Base-by-base conservation (phyloP, 2,329 filamentous ascomycete species). In the Stagonosporopsis chrysanthemi region DNA sequence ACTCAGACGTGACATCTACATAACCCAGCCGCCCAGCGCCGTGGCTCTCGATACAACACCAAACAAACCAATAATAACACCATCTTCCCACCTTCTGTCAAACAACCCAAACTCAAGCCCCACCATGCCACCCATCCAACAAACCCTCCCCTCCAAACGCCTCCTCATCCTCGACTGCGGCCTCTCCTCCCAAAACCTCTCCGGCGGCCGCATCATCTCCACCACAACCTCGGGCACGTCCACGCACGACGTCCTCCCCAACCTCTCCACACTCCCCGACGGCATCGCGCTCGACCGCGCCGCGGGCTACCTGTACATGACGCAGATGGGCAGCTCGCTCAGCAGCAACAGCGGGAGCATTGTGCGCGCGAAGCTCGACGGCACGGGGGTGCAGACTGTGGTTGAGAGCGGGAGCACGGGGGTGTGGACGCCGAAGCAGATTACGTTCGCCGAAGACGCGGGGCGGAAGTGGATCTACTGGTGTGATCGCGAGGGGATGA, bases 341-440 rank as follows among this genome's bases (percentile, higher is more conserved):
- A 29, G 52, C 7, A 33, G 52, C 2, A 74, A 75, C 26, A 77
- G 82, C 55, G 82, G 82, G 14, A 71, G 74, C 2, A 71, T 85
- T 5, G 71, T 73, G 59, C 79, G 77, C 2, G 72, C 77, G n/a
- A 78, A 79, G 22, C 67, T 84, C 1, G 81, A 86, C 48, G 85
- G 86, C 0, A 76, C 62, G 11, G 72, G 83, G 40, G 61, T 81
- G 5, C 63, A 69, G 9, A 74, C 74, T 0, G 67, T 87, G 1
- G 68, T 87, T 0, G 61, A 78, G 0, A 42, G 58, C 0, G 83
- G 84, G 0, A 36, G 15, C 19, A 22, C 15, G 1, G 42, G 62
- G 0, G 48, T 61, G 2, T 51, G 57, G 39, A 88, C 85, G 0
- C 79, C 79, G 0, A 81, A 82, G 50, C 79, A 81, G 45, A 41